phyloP scores from a whole-genome alignment of 192 early-diverging fungal genomes.

The Dissophora ornata region DNA sequence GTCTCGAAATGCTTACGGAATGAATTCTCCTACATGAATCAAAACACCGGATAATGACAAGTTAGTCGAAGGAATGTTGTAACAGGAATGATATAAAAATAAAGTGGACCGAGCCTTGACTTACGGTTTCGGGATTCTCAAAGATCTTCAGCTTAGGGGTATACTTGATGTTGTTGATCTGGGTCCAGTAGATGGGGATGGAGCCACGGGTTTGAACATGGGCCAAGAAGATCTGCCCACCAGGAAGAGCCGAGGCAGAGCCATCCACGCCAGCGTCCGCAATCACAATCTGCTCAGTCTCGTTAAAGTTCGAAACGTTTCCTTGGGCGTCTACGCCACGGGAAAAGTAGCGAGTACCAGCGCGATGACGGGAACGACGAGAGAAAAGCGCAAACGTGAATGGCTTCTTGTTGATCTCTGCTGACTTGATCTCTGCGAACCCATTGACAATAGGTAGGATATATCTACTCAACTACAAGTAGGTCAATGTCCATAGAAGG shows the following conservation, averaged over 20 bases:
- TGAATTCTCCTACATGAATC: constrained; percentile 63
- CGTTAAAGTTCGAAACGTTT: constrained; percentile 96
- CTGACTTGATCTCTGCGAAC: constrained; percentile 74
- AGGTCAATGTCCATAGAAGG: not conserved
- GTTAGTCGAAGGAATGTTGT: too few species aligned
- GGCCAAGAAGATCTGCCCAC: constrained; percentile 65
- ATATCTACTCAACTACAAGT: constrained; percentile 73
- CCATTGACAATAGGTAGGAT: constrained; percentile 93
- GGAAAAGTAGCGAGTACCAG: constrained; percentile 92
- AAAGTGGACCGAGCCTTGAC: too few species aligned
- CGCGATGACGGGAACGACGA: constrained; percentile 83
- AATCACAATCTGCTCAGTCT: constrained; percentile 94
- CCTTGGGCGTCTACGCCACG: constrained; percentile 93
- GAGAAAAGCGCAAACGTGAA: constrained; percentile 88
- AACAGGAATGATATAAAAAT: too few species aligned
- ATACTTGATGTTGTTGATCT: constrained; percentile 92
- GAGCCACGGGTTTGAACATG: constrained; percentile 97
- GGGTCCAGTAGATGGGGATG: constrained; percentile 94
- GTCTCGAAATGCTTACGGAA: constrained; percentile 80
- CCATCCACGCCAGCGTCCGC: constrained; percentile 61
- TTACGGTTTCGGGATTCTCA: constrained; percentile 73
- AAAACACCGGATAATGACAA: not conserved
- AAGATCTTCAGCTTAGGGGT: constrained; percentile 87
- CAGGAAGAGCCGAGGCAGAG: constrained; percentile 35
- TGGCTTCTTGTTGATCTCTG: constrained; percentile 70